Evolutionary conservation across 768 basidiomycete genomes (phyloP), one percentile per base, ranked within the genome.

Genomic region (Plicaturopsis crispa): DNA sequence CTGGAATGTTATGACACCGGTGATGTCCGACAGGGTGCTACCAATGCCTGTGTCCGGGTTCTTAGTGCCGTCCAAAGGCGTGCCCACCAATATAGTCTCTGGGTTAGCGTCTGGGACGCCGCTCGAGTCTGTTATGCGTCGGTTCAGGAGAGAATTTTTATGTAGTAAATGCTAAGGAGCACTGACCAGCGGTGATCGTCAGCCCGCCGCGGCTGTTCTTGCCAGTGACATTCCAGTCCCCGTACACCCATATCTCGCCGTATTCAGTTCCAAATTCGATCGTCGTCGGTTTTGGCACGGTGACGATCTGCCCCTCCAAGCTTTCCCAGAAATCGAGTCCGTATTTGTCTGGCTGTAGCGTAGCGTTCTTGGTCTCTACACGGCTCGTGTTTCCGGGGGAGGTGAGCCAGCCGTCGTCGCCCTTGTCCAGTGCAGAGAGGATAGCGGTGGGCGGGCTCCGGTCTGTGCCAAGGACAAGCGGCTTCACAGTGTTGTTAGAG

Each of bases 321-420:
- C 72, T 75, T 49, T 74, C 67, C 76, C 77, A 81, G 48, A 81
- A 80, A 49, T 80, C 78, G 23, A 79, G 50, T 5, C 77, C 79
- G 41, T 61, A 79, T 31, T 61, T 54, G 19, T 69, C 61, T 2
- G 76, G 76, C 36, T 67, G 63, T 26, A 78, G 51, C 4, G 65
- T 63, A 5, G 66, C 57, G 44, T 80, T 72, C 4, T 64, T 59
- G 2, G 47, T 46, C 36, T 72, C 66, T 20, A 77, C 50, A 13
- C 54, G 65, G 33, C 62, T 70, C 12, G 59, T 53, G 45, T 79
- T 78, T 49, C 70, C 75, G 8, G 78, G 78, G 1, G 69, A 63
- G 6, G 70, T 69, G 2, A 79, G 60, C 55, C 69, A 75, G 0
- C 75, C 75, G 54, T 78, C 78, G 0, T 52, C 47, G 4, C 75